Percentiles rank a stretch among this genome's conserved stretches.
Conservation (phyloP, 257 asterid species). For the Solanum peruvianum region DNA sequence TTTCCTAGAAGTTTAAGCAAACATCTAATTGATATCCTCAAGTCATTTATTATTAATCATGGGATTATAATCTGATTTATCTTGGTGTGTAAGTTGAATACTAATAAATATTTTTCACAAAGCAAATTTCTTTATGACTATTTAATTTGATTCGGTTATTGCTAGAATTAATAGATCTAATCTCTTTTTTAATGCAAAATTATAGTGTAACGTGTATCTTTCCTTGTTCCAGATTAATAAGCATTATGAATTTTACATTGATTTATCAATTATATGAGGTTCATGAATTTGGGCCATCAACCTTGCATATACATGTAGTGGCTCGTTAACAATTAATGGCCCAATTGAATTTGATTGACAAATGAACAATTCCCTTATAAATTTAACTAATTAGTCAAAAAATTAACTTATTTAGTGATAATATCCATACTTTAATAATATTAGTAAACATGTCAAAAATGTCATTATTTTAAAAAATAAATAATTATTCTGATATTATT, state of each 20-base stretch:
- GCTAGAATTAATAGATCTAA: too few species aligned
- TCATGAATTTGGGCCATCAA: not conserved
- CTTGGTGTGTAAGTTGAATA: not conserved
- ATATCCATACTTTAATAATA: too few species aligned
- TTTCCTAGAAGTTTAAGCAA: not conserved
- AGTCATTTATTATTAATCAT: not conserved
- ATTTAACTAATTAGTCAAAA: too few species aligned
- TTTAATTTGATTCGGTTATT: fast-evolving
- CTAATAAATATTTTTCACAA: not conserved
- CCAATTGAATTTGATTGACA: not conserved
- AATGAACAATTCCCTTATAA: not conserved
- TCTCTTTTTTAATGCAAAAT: not conserved
- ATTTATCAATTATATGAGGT: not conserved
- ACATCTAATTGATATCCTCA: not conserved
- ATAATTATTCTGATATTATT: too few species aligned
- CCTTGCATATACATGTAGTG: not conserved
- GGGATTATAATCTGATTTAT: too few species aligned
- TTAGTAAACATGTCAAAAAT: too few species aligned
- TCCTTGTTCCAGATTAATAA: not conserved
- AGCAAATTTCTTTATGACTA: not conserved
- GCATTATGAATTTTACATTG: not conserved
- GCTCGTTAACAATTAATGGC: not conserved
- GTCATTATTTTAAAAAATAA: too few species aligned
- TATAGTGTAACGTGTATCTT: fast-evolving
- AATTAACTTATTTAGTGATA: too few species aligned